Evolutionary conservation across 306 rosid species (phyloP), one percentile per base, ranked within the genome.

Genomic region (Arachis hypogaea): DNA sequence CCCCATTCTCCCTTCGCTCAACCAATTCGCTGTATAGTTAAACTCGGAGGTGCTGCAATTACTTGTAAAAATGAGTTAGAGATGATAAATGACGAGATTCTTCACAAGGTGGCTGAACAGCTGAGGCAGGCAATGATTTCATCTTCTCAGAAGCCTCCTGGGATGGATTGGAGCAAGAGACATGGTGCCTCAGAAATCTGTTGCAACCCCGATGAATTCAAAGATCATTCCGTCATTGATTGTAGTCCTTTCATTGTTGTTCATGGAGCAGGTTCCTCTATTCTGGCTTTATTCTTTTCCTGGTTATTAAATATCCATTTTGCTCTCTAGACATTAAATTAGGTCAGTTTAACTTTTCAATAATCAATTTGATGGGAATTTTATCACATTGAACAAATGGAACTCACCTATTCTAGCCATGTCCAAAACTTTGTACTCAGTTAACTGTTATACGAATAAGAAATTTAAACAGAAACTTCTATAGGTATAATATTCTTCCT

Each of bases 101-200:
- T 93, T 72, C 84, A 79, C 73, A 86, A 74, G 58, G 91, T 93
- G 62, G 86, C 98, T 7, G 83, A 84, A 22, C 96, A 91, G 80
- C 84, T 93, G 73, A 86, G 96, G 84, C 79, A 86, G 80, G 79
- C 90, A 6, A 91, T 93, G 90, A 16, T 86, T 63, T 16, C 47
- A 42, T 69, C 88, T 76, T 80, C 86, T 67, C 72, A 68, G 51
- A 88, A 81, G 83, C 84, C 82, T 72, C 86, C 86, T 47, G 89
- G 97, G 79, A 89, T 93, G 98, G 98, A 93, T 82, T 93, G 98
- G 98, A 93, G 97, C 84, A 91, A 85, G 88, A 77, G 74, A 68
- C 79, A 83, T n/a, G 92, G 87, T 74, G 72, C 67, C 42, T 78
- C 91, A 7, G 88, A 82, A 54, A 82, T 86, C 60, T 75, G 73